Percentiles rank a stretch among this genome's conserved stretches.
Evolutionary conservation across 2,329 filamentous ascomycete species (phyloP).

Genomic region (Fusarium tjaetaba): DNA sequence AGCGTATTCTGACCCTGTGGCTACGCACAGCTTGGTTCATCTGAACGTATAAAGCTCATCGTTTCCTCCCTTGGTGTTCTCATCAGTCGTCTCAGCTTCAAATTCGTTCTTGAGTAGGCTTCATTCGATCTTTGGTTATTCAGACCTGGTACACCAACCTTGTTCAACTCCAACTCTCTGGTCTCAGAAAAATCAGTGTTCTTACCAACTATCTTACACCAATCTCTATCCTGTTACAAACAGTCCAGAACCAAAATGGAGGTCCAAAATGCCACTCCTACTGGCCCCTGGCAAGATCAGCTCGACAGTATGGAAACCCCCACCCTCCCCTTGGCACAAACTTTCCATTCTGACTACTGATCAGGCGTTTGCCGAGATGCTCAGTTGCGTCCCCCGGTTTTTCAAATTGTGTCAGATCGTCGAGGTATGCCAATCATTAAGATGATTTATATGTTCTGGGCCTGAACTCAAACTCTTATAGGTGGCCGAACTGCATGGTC

Average conservation of each 20-base stretch:
- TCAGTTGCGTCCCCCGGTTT: slow-evolving; percentile 66
- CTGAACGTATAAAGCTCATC: slow-evolving; percentile 36
- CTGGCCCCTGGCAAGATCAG: slow-evolving; percentile 63
- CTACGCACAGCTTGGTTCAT: slow-evolving; percentile 14
- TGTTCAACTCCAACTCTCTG: not conserved
- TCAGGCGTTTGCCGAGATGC: slow-evolving; percentile 67
- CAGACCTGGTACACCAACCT: not conserved
- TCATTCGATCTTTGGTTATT: not conserved
- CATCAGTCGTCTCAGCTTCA: slow-evolving; percentile 4
- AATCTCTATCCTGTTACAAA: not conserved
- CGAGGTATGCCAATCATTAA: slow-evolving; percentile 64
- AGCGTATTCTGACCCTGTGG: slow-evolving; percentile 20
- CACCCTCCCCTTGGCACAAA: not conserved
- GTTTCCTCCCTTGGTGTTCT: slow-evolving; percentile 9
- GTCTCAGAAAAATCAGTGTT: not conserved
- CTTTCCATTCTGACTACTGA: slow-evolving; percentile 10
- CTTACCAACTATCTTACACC: not conserved
- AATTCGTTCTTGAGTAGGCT: not conserved
- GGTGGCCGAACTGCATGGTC: slow-evolving; percentile 94
- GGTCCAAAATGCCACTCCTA: slow-evolving; percentile 33
- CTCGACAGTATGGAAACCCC: slow-evolving; percentile 61
- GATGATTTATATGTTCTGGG: not conserved
- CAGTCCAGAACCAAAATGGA: slow-evolving; percentile 32
- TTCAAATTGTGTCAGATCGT: slow-evolving; percentile 78
- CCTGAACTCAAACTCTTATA: slow-evolving; percentile 47